These are phyloP conservation scores for Saposhnikovia divaricata DNA, from an alignment of 129 eudicot genomes.

Conservation along the genomic window DNA sequence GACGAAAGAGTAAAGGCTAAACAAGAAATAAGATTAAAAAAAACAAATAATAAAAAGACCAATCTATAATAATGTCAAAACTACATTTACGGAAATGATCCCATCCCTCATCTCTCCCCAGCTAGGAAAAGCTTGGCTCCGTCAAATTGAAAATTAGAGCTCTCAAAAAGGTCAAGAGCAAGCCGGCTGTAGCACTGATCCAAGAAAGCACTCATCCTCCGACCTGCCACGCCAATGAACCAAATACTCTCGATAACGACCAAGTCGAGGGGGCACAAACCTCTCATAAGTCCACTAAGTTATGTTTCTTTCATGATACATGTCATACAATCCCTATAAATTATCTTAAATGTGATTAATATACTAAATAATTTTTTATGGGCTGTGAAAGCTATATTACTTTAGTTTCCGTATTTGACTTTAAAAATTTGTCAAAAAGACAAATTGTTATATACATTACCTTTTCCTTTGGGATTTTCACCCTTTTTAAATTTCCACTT, in stretches of 20 bases:
- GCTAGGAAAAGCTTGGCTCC: background rate
- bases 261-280: background rate
- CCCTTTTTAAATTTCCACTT: background rate
- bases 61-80: background rate
- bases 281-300: background rate
- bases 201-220: background rate
- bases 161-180: background rate
- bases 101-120: background rate
- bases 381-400: background rate
- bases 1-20: too few relatives aligned
- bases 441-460: background rate
- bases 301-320: background rate
- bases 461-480: background rate
- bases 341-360: too few relatives aligned
- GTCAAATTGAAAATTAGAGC: background rate
- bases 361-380: too few relatives aligned
- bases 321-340: too few relatives aligned
- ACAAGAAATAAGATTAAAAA: too few relatives aligned
- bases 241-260: background rate
- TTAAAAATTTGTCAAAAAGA: background rate
- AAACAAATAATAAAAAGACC: background rate
- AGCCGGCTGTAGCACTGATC: background rate
- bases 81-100: background rate
- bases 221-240: background rate
- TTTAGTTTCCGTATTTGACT: background rate